Evolutionary conservation across 2,329 filamentous ascomycete genomes (phyloP).

Genomic region (Colletotrichum viniferum): DNA sequence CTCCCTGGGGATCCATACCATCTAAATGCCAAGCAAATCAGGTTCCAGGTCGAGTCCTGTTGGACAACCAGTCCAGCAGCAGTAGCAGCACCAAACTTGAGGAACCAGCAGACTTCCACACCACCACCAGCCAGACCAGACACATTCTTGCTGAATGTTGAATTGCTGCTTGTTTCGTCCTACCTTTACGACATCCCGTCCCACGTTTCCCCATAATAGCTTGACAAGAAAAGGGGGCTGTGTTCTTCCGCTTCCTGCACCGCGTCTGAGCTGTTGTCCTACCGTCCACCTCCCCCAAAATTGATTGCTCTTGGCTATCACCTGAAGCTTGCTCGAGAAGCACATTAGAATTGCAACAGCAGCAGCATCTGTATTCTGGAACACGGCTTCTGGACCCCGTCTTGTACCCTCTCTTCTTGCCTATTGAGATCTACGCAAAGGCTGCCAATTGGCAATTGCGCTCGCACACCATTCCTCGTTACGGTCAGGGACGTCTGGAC

Average conservation of each 20-base stretch:
- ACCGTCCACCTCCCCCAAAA: not conserved
- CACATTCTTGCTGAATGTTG: not conserved
- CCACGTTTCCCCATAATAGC: constrained; percentile 14
- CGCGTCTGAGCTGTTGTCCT: not conserved
- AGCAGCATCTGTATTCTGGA: not conserved
- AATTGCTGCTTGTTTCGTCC: constrained; percentile 7
- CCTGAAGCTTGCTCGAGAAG: not conserved
- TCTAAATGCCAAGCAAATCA: not conserved
- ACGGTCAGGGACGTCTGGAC: not conserved
- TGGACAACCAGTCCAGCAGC: not conserved
- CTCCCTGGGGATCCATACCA: not conserved
- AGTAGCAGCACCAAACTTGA: not conserved
- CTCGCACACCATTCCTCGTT: constrained; percentile 11
- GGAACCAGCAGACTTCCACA: not conserved
- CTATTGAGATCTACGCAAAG: constrained; percentile 3
- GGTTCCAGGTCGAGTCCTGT: not conserved
- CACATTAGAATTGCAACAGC: not conserved
- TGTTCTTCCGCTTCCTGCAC: constrained; percentile 13
- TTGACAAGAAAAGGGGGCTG: constrained; percentile 22
- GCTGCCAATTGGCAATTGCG: constrained; percentile 10
- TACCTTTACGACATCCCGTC: not conserved
- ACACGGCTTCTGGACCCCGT: not conserved
- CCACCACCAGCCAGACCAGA: not conserved
- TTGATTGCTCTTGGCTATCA: not conserved
- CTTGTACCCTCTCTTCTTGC: not conserved